Evolutionary conservation across 805 yeast genomes (phyloP), one percentile per base, ranked within the genome.

Genomic region (Candida incommunis): DNA sequence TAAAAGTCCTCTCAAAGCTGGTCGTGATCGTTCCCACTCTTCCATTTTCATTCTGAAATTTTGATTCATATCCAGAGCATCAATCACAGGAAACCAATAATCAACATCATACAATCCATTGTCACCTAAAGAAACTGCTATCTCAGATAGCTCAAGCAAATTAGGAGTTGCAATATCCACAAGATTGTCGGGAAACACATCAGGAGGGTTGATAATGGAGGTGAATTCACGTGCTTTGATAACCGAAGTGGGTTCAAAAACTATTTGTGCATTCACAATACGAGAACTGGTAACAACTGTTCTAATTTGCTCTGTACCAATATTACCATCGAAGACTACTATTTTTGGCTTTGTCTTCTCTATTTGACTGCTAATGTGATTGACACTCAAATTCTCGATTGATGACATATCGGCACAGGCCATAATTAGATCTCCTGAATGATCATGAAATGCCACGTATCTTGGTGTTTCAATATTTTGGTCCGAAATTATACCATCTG

Each of bases 341-440:
- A 63, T 59, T 7, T 63, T 59, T 0, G 94, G 82, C 3, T 58
- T 51, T 1, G 69, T 58, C 11, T 55, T 43, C 1, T 50, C 47
- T 3, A 86, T 51, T 49, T 72, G 67, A 0, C 59, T 35, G 2
- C 54, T 47, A 2, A 81, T 66, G 48, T 72, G 74, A 0, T 62
- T 59, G 0, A 61, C 43, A 13, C 76, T 65, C 41, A 75, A 48
- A 23, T 67, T 62, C 50, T 82, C 82, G 21, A 79, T 64, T 7
- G 80, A 74, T n/a, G 67, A 66, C 95, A 87, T 86, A 55, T 84
- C 95, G 3, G 94, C 90, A 55, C 85, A 75, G 0, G 95, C 94
- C 16, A 83, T 66, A 2, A 82, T 57, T 41, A 87, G 65, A 2
- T 71, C 78, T 1, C 95, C 95, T 4, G 62, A 56, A 0, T 53